Conservation (phyloP, 352 stramenopile genomes). For the Phytophthora aleatoria region DNA sequence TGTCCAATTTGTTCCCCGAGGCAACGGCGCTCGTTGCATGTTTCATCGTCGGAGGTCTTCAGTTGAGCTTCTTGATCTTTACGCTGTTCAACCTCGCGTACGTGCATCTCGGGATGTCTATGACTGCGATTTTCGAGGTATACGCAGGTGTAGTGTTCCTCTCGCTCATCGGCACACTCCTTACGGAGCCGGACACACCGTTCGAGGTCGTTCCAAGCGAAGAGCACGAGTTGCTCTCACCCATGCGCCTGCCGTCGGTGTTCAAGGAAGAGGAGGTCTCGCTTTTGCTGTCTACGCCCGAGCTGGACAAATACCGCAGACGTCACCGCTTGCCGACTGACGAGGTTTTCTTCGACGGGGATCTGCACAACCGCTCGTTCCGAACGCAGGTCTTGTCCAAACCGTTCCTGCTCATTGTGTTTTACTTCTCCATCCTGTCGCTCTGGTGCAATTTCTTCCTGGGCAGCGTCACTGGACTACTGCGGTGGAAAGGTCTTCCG, state of each 20-base stretch:
- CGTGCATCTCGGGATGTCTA: slow-evolving; percentile 41
- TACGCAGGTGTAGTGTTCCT: slow-evolving; percentile 59
- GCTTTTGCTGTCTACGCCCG: slow-evolving; percentile 54
- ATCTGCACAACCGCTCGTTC: slow-evolving; percentile 66
- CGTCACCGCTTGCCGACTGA: slow-evolving; percentile 31
- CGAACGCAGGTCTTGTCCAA: slow-evolving; percentile 59
- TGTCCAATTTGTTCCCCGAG: slow-evolving; percentile 78
- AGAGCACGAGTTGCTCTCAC: slow-evolving; percentile 56
- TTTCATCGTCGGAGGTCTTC: slow-evolving; percentile 71
- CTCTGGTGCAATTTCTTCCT: slow-evolving; percentile 90
- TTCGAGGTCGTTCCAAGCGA: slow-evolving; percentile 38
- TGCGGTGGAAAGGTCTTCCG: slow-evolving; percentile 56
- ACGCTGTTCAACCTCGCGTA: slow-evolving; percentile 65
- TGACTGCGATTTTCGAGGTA: slow-evolving; percentile 50
- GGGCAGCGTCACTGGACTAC: slow-evolving; percentile 60
- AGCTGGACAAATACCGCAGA: slow-evolving; percentile 46
- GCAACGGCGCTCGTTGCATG: slow-evolving; percentile 68
- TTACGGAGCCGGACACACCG: slow-evolving; percentile 61
- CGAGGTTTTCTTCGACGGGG: slow-evolving; percentile 43
- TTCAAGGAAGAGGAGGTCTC: slow-evolving; percentile 62
- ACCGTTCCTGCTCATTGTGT: slow-evolving; percentile 70
- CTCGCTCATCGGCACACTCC: slow-evolving; percentile 54
- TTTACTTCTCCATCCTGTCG: slow-evolving; percentile 75
- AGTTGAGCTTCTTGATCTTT: slow-evolving; percentile 80
- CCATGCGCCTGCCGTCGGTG: slow-evolving; percentile 58